Evolutionary conservation across 2,329 filamentous ascomycete genomes (phyloP), one percentile per base, ranked within the genome.

Genomic region (Trichoderma sp.): DNA sequence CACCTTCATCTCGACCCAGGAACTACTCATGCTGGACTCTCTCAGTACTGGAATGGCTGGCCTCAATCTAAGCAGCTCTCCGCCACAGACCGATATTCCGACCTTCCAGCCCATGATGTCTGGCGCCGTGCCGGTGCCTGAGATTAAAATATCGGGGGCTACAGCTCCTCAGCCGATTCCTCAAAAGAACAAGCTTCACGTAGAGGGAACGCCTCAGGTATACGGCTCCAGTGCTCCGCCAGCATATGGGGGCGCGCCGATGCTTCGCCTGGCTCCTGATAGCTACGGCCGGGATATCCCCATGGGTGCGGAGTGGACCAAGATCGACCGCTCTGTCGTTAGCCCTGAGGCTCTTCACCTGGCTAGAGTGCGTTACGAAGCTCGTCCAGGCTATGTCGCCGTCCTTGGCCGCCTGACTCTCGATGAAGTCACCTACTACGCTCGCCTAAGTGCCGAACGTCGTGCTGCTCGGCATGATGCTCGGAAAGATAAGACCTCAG

Each of bases 351-450:
- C 88, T 0, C 79, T 89, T 6, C 80, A 83, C 43, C 79, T 82
- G 58, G 85, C 85, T 5, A 82, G 85, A 11, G 81, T 87, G 21
- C 83, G 87, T 14, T 89, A 87, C 73, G 87, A 89, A 76, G 87
- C 87, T 11, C 82, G 86, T 4, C 87, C 86, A 0, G 82, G 84
- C 2, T 89, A 87, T 71, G 86, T 89, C 3, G 88, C 88, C 14
- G 78, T 90, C 4, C 81, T 90, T 0, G 88, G 88, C 5, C 80
- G 84, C 16, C 79, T 90, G 3, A 80, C 80, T 2, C 82, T 81
- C 1, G 83, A 86, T 14, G 76, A 89, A 55, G 84, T 91, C 49
- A 79, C 80, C 24, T 80, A 84, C 7, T 86, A 83, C 68, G 87
- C 87, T 1, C 81, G 81, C 4, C 79, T 81, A 63, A 88, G 82